These are phyloP conservation scores for Lasiodiplodia sp. DNA, from an alignment of 2,329 filamentous ascomycete genomes.

Conservation along the genomic window DNA sequence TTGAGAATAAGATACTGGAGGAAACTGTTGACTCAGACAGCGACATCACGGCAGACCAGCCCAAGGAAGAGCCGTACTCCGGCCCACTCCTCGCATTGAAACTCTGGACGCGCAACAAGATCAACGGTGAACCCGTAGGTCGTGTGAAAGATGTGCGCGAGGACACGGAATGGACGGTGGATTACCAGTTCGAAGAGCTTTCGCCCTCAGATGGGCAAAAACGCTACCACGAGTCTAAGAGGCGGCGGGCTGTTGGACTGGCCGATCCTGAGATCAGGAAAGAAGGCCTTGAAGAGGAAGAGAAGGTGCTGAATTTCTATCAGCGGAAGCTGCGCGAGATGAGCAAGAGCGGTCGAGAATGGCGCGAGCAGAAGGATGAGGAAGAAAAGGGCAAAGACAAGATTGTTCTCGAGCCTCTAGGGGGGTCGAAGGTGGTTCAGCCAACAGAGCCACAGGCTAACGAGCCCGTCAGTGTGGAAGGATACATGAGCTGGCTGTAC, in stretches of 20 bases:
- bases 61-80: neutral
- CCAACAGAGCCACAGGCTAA: neutral
- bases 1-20: slow-evolving; percentile 27
- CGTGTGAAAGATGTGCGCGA: slow-evolving; percentile 63
- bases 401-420: slow-evolving; percentile 7
- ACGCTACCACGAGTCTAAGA: slow-evolving; percentile 48
- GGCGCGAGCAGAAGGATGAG: slow-evolving; percentile 63
- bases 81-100: slow-evolving; percentile 66
- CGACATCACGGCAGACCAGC: neutral
- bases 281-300: slow-evolving; percentile 47
- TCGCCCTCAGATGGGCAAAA: neutral
- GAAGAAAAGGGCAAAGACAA: slow-evolving; percentile 23
- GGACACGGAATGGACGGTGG: slow-evolving; percentile 71
- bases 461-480: neutral
- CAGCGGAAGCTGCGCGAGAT: slow-evolving; percentile 52
- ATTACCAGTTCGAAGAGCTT: slow-evolving; percentile 61
- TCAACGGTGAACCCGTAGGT: slow-evolving; percentile 69
- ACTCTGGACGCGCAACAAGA: slow-evolving; percentile 73
- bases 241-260: slow-evolving; percentile 41
- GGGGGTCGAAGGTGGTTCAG: neutral
- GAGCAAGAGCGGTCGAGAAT: slow-evolving; percentile 64
- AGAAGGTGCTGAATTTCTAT: slow-evolving; percentile 51
- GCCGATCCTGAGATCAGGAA: slow-evolving; percentile 12
- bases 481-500: slow-evolving; percentile 26
- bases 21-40: neutral